Conservation (phyloP, 805 yeast genomes). For the Saturnispora zaruensis region DNA sequence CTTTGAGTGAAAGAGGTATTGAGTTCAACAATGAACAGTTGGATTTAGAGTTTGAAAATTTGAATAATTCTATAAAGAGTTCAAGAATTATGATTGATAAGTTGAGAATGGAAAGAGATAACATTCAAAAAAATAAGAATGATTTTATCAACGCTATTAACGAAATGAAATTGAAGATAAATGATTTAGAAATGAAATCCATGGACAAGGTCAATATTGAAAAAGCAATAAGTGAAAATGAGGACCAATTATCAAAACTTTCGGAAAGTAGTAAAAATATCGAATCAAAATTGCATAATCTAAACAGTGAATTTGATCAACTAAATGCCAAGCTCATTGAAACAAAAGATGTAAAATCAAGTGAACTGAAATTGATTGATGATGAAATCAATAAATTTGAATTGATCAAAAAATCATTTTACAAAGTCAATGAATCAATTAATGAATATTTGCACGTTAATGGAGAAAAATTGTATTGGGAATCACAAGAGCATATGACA, state of each 20-base stretch:
- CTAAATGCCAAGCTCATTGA: not conserved
- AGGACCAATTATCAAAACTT: slow-evolving; percentile 17
- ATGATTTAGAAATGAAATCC: slow-evolving; percentile 43
- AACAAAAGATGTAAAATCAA: not conserved
- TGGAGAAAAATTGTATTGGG: slow-evolving; percentile 27
- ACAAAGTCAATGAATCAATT: slow-evolving; percentile 36
- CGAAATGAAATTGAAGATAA: slow-evolving; percentile 44
- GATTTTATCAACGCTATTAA: slow-evolving; percentile 42
- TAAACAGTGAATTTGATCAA: not conserved
- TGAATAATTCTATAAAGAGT: slow-evolving; percentile 32
- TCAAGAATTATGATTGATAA: slow-evolving; percentile 30
- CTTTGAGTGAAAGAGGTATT: slow-evolving; percentile 17
- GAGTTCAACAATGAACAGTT: slow-evolving; percentile 36
- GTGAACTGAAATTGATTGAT: not conserved
- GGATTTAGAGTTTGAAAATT: slow-evolving; percentile 35
- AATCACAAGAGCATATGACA: slow-evolving; percentile 26
- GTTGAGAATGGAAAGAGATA: slow-evolving; percentile 37
- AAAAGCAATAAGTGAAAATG: slow-evolving; percentile 31
- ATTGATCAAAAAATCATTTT: slow-evolving; percentile 35
- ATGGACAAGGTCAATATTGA: slow-evolving; percentile 37
- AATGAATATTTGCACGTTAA: slow-evolving; percentile 23
- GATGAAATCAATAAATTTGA: slow-evolving; percentile 29
- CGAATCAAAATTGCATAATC: not conserved
- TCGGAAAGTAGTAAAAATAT: slow-evolving; percentile 2
- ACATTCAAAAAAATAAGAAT: slow-evolving; percentile 34